phyloP scores from a whole-genome alignment of 176 grass and related monocot genomes.

The Zizania latifolia region DNA sequence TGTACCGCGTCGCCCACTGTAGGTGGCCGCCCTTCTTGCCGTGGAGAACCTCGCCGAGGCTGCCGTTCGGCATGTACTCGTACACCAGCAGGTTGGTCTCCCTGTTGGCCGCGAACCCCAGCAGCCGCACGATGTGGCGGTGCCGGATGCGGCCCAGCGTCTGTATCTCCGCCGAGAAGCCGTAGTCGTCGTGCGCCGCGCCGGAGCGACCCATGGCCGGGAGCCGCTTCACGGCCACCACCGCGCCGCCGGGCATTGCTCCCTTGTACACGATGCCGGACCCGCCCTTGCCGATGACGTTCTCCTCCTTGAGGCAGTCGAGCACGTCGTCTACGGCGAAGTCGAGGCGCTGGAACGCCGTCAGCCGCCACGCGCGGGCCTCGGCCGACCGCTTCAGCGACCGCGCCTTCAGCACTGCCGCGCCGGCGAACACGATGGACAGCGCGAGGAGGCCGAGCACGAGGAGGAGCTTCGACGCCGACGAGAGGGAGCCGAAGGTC shows the following conservation, averaged over 20 bases:
- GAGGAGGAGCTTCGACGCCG: slow-evolving; percentile 63
- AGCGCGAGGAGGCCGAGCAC: slow-evolving; percentile 62
- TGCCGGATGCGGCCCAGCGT: slow-evolving; percentile 82
- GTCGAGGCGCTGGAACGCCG: slow-evolving; percentile 84
- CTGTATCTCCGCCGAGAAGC: slow-evolving; percentile 91
- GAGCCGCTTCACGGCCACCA: slow-evolving; percentile 82
- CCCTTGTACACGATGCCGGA: slow-evolving; percentile 90
- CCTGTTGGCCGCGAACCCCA: slow-evolving; percentile 72
- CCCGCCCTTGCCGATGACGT: slow-evolving; percentile 89
- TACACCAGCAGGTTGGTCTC: slow-evolving; percentile 85
- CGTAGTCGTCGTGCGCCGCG: slow-evolving; percentile 69
- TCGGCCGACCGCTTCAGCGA: slow-evolving; percentile 54
- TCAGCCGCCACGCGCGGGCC: slow-evolving; percentile 69
- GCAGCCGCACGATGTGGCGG: slow-evolving; percentile 86
- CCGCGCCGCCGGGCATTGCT: slow-evolving; percentile 46
- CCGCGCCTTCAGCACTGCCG: slow-evolving; percentile 75
- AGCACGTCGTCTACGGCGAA: slow-evolving; percentile 82
- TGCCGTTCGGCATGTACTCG: slow-evolving; percentile 94
- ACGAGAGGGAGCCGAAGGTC: slow-evolving; percentile 37
- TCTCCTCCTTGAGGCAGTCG: slow-evolving; percentile 79
- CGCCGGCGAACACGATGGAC: slow-evolving; percentile 70
- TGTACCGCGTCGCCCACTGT: slow-evolving; percentile 81
- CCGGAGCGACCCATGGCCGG: slow-evolving; percentile 50
- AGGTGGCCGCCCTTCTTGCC: slow-evolving; percentile 85
- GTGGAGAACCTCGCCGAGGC: slow-evolving; percentile 84